These are phyloP conservation scores for Aspergillus spinulosporus DNA, from an alignment of 2,329 filamentous ascomycete species.

Conservation along the genomic window DNA sequence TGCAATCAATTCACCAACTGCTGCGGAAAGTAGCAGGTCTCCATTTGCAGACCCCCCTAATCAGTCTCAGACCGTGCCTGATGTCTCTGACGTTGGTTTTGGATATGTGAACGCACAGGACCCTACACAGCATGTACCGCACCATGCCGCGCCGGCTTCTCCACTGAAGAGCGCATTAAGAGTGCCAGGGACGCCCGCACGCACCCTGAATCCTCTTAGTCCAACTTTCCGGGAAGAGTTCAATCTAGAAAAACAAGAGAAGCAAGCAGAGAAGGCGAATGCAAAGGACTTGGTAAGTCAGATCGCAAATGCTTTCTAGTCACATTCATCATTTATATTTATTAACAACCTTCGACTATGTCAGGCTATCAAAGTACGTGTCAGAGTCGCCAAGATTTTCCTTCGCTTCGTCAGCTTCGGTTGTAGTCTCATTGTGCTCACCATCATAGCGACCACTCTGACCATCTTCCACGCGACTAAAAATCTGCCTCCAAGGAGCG, in stretches of 20 bases:
- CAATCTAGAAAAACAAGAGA: constrained; percentile 79
- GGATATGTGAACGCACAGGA: constrained; percentile 73
- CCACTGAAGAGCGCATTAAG: constrained; percentile 89
- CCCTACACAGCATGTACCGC: constrained; percentile 47
- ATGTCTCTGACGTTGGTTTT: constrained; percentile 83
- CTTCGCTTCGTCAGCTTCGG: constrained; percentile 96
- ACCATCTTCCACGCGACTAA: constrained; percentile 90
- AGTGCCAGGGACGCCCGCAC: constrained; percentile 77
- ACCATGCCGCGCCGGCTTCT: constrained; percentile 68
- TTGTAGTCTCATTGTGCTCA: constrained; percentile 90
- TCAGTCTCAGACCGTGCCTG: constrained; percentile 53
- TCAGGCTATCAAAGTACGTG: constrained; percentile 87
- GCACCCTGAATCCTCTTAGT: constrained; percentile 77
- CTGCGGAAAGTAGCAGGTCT: constrained; percentile 46
- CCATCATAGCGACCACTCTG: constrained; percentile 86
- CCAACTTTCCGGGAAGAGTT: constrained; percentile 91
- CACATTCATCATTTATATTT: neutral
- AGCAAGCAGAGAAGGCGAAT: constrained; percentile 79
- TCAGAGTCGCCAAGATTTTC: constrained; percentile 89
- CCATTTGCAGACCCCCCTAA: constrained; percentile 54
- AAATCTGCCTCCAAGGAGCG: constrained; percentile 70
- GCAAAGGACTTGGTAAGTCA: constrained; percentile 77
- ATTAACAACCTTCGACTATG: neutral
- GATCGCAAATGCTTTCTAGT: too few relatives aligned
- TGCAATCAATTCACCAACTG: constrained; percentile 62